Evolutionary conservation across 768 basidiomycete species (phyloP).

Genomic region (Sarcomyxa edulis): DNA sequence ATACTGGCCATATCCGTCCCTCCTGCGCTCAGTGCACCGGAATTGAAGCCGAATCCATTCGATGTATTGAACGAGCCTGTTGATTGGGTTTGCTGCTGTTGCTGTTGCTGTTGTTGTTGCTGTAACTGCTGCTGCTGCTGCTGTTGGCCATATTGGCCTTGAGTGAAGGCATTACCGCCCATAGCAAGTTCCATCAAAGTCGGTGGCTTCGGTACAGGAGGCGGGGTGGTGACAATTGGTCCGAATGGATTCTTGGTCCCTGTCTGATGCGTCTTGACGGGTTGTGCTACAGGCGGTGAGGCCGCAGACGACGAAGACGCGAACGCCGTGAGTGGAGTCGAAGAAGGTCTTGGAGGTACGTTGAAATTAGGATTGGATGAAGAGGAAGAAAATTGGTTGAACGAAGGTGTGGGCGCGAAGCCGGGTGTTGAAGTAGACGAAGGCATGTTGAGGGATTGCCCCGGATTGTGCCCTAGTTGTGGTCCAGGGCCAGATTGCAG

Average conservation of each 20-base stretch:
- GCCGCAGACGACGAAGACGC: constrained; percentile 19
- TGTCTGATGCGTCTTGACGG: constrained; percentile 83
- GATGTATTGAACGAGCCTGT: constrained; percentile 14
- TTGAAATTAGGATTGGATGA: no score
- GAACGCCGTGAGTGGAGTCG: constrained; percentile 59
- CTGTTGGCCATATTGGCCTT: constrained; percentile 10
- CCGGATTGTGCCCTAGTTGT: constrained; percentile 7
- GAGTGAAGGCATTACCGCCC: constrained; percentile 26
- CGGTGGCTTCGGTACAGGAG: constrained; percentile 68
- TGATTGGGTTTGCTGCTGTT: constrained; percentile 14
- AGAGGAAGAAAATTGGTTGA: constrained; percentile 14
- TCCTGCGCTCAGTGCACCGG: constrained; percentile 37
- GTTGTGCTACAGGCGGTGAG: constrained; percentile 47
- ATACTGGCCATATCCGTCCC: constrained; percentile 60
- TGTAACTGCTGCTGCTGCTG: constrained; percentile 9
- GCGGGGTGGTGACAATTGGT: constrained; percentile 55
- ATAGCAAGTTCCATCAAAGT: constrained; percentile 78
- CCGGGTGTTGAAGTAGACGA: neutral
- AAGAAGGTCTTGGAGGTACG: no score
- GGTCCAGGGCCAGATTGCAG: constrained; percentile 16
- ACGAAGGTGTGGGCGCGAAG: constrained; percentile 13
- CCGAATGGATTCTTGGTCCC: constrained; percentile 97
- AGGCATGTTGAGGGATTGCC: constrained; percentile 8
- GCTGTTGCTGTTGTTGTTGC: constrained; percentile 23
- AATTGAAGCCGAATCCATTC: constrained; percentile 32